These are phyloP conservation scores for Melanopsichium pennsylvanicum DNA, from an alignment of 1,284 basidiomycete genomes.

Conservation along the genomic window DNA sequence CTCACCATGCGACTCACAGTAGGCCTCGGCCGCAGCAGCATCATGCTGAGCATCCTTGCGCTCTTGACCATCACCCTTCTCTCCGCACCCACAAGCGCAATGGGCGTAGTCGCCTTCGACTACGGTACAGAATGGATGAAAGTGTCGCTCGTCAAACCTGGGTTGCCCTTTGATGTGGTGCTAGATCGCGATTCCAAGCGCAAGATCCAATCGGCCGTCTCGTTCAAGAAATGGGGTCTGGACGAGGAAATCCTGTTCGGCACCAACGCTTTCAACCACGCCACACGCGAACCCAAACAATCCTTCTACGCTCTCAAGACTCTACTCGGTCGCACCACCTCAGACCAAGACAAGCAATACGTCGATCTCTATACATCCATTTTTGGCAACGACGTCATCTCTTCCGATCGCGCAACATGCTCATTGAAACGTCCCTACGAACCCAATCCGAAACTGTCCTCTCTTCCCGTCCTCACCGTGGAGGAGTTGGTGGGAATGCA, in stretches of 20 bases:
- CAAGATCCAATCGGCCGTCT: constrained; percentile 84
- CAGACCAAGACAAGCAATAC: constrained; percentile 31
- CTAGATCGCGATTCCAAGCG: constrained; percentile 95
- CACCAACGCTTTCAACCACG: constrained; percentile 83
- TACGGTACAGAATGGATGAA: constrained; percentile 70
- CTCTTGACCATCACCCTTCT: constrained; percentile 24
- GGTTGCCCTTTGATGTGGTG: constrained; percentile 92
- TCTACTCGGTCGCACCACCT: constrained; percentile 73
- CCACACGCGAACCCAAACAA: constrained; percentile 86
- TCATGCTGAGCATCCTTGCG: constrained; percentile 27
- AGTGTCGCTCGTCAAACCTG: constrained; percentile 93
- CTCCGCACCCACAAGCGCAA: constrained; percentile 26
- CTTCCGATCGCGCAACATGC: constrained; percentile 47
- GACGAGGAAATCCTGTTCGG: constrained; percentile 81
- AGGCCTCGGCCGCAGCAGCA: constrained; percentile 7
- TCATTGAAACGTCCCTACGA: constrained; percentile 43
- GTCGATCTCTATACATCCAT: constrained; percentile 39
- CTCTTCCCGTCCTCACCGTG: constrained; percentile 67
- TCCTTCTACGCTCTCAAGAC: constrained; percentile 87
- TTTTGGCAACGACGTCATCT: constrained; percentile 51
- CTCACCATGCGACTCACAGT: constrained; percentile 20
- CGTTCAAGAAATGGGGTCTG: constrained; percentile 58
- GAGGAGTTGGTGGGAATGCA: constrained; percentile 96
- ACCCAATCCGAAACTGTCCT: constrained; percentile 32
- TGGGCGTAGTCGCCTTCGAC: constrained; percentile 65